Base-by-base conservation (phyloP, 345 rosid genomes). In the Populus deltoides region DNA sequence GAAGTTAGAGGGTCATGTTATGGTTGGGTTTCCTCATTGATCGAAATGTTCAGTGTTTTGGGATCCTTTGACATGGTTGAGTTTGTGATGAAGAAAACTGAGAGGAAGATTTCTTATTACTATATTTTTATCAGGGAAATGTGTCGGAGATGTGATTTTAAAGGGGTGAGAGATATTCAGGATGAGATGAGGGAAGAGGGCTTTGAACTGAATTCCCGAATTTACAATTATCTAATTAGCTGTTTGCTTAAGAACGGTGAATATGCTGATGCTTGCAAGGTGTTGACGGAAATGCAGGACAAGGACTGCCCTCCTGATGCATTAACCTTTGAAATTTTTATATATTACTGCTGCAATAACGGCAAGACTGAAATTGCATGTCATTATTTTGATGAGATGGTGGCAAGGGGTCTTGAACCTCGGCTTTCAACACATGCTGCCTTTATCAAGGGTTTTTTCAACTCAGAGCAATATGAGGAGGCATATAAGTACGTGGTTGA, bases 271-370 rank as follows among this genome's bases (percentile, higher is more conserved):
- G 89, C 90, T 61, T 38, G 29, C 57, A 68, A 82, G 67, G 29
- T 82, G 27, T 66, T 88, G 6, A 49, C 82, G 65, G 82, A 83
- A 61, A 90, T 90, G 93, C 61, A 9, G 10, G 77, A 75, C 24
- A 81, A 55, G 4, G 76, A 75, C 49, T 88, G 86, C 72, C 86
- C 82, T 65, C 88, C 88, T 8, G 83, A 88, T 80, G 84, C 88
- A 31, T 62, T 87, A 81, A 90, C 91, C n/a, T 90, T 75, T 71
- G 90, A 87, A 72, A 66, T 88, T 69, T 78, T 87, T 70, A 87
- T 90, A 79, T 78, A 39, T 49, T 18, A 77, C 71, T 81, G 12
- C 41, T 79, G 86, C 35, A 71, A 71, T 53, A 63, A 43, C 55
- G 81, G 85, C 22, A 83, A 81, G 74, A 73, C 85, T 66, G 81